Conservation (phyloP, 345 rosid species). For the Excoecaria cochinchinensis region DNA sequence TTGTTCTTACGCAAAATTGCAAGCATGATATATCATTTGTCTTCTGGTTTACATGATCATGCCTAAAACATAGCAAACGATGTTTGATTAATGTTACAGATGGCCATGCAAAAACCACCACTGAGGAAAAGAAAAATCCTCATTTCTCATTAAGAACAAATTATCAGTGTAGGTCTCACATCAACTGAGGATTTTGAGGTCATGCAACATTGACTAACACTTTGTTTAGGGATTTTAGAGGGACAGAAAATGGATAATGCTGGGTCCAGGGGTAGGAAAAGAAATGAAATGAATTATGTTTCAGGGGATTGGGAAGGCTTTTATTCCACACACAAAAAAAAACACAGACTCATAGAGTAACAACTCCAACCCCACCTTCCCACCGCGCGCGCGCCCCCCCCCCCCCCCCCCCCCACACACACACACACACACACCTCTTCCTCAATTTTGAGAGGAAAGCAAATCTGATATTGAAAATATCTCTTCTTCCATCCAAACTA, state of each 20-base stretch:
- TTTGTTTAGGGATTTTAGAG: background rate
- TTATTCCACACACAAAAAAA: too few species aligned
- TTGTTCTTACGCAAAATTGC: background rate
- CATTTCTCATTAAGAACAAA: background rate
- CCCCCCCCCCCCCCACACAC: too few species aligned
- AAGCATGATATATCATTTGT: background rate
- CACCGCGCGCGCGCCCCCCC: too few species aligned
- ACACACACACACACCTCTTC: too few species aligned
- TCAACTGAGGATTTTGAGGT: background rate
- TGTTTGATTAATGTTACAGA: background rate
- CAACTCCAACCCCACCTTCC: too few species aligned
- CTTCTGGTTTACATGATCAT: constrained; percentile 7
- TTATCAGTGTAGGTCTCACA: background rate
- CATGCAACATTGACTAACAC: background rate
- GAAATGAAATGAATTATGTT: background rate
- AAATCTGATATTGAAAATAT: too few species aligned
- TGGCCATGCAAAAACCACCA: background rate
- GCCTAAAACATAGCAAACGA: background rate
- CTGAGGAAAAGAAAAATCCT: background rate
- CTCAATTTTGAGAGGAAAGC: too few species aligned
- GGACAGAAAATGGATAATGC: background rate
- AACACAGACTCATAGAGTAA: too few species aligned
- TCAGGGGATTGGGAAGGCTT: background rate
- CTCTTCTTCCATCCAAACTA: background rate
- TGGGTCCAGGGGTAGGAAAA: background rate